Evolutionary conservation across 1,139 yeast species (phyloP), one percentile per base, ranked within the genome.

Genomic region (Blastobotrys elegans): DNA sequence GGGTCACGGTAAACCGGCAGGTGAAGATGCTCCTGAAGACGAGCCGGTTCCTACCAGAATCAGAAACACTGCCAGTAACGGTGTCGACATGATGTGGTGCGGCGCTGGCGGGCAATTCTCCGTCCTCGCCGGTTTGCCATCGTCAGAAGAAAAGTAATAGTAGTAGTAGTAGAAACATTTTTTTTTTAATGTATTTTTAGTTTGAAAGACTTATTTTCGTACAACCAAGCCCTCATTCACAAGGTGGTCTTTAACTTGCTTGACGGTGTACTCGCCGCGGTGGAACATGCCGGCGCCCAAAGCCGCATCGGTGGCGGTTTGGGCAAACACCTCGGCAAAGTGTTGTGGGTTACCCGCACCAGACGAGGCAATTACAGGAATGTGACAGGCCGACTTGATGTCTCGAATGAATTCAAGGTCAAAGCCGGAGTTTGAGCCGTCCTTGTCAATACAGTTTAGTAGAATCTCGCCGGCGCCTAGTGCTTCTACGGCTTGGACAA

Each of bases 231-330:
- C 82, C 7, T 71, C 61, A 1, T 70, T 66, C 44, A 72, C 69
- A 61, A 90, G 73, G 56, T 74, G 80, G 32, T 75, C 66, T 67
- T 92, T 92, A 38, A 92, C 96, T 46, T 89, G 83, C 48, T 77
- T 75, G 13, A 92, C 97, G 14, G 87, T 82, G 66, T 83, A 92
- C 60, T 90, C 97, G 24, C 85, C 92, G 62, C 97, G 76, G 71
- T 92, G 98, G 72, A 92, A 92, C 80, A 92, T 83, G 40, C 98
- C 98, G 2, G 98, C 98, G 27, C 98, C 98, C 47, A 92, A 74
- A 11, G 98, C 97, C 42, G 98, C 98, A 68, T 92, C 98, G 2
- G 92, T 84, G 2, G 79, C 75, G 26, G 97, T 88, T 40, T 81
- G 74, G 44, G 73, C 74, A 62, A 92, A 92, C 0, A 88, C 98